These are phyloP conservation scores for Umbelopsis sp. DNA, from an alignment of 371 early-diverging fungal species.

Conservation along the genomic window DNA sequence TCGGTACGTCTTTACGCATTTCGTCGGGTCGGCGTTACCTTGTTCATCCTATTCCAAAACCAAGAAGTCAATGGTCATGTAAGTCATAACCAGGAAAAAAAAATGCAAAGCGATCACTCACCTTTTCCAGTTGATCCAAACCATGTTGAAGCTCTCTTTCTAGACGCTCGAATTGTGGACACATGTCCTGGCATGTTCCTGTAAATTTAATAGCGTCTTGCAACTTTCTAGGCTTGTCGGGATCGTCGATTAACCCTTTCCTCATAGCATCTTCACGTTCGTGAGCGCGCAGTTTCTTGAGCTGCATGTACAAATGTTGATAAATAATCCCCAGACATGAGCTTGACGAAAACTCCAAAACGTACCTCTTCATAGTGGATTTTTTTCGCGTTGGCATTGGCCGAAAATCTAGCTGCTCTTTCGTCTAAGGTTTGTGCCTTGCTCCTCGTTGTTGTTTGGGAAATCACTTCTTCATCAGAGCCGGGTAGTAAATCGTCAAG, in stretches of 20 bases:
- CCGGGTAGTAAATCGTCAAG: slow-evolving; percentile 7
- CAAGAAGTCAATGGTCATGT: background rate
- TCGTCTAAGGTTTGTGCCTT: slow-evolving; percentile 6
- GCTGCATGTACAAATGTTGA: slow-evolving; percentile 24
- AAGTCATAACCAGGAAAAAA: background rate
- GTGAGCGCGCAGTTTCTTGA: slow-evolving; percentile 44
- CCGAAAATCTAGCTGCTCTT: slow-evolving; percentile 11
- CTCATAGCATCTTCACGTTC: slow-evolving; percentile 55
- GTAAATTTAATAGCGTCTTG: slow-evolving; percentile 73
- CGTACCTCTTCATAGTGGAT: slow-evolving; percentile 10
- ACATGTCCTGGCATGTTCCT: slow-evolving; percentile 87
- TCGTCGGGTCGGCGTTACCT: slow-evolving; percentile 60
- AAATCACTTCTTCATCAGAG: background rate
- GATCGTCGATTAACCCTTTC: slow-evolving; percentile 63
- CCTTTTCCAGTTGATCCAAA: slow-evolving; percentile 76
- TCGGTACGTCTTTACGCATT: slow-evolving; percentile 83
- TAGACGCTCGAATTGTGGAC: slow-evolving; percentile 88
- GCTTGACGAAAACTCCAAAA: background rate
- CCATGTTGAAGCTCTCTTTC: slow-evolving; percentile 82
- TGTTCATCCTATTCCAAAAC: slow-evolving; percentile 47
- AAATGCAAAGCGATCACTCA: slow-evolving; percentile 21
- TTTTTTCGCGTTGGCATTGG: slow-evolving; percentile 10
- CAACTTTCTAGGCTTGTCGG: slow-evolving; percentile 53
- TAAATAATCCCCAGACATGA: background rate
- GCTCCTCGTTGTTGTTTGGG: background rate